Percentiles rank a stretch among this genome's conserved stretches.
phyloP scores from a whole-genome alignment of 495 filamentous ascomycete species.

The Aspergillus bridgeri region DNA sequence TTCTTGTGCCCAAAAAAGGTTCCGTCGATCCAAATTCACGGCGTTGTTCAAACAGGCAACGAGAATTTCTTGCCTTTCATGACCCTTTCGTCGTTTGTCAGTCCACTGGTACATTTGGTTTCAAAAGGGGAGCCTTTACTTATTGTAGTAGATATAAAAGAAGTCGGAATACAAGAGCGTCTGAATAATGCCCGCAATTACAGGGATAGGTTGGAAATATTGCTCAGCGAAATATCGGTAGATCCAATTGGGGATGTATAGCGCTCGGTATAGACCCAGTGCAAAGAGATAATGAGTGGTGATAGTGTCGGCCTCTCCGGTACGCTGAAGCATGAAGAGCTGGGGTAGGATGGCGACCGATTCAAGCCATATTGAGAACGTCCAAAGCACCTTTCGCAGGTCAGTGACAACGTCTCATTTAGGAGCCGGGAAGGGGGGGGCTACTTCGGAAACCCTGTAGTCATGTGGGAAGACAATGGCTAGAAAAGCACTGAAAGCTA shows the following conservation, averaged over 20 bases:
- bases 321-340: conserved; percentile 95
- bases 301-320: conserved; percentile 96
- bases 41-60: conserved; percentile 62
- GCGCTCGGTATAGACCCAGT: conserved; percentile 81
- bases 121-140: conserved; percentile 58
- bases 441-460: conserved; percentile 64
- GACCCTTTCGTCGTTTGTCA: conserved; percentile 46
- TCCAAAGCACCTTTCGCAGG: conserved; percentile 73
- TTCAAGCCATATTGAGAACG: conserved; percentile 97
- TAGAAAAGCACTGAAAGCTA: conserved; percentile 72
- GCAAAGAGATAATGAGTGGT: conserved; percentile 98
- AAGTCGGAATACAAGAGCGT: conserved; percentile 97
- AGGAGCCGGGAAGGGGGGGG: not conserved
- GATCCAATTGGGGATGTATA: conserved; percentile 99
- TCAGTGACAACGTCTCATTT: not conserved
- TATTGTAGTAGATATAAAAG: conserved; percentile 99
- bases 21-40: not conserved
- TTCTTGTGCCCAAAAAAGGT: not conserved
- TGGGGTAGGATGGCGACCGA: conserved; percentile 94
- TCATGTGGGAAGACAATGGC: conserved; percentile 80
- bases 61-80: conserved; percentile 88
- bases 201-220: conserved; percentile 76
- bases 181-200: conserved; percentile 85
- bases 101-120: conserved; percentile 21
- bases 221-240: conserved; percentile 77